Base-by-base conservation (phyloP, 495 filamentous ascomycete species). In the Trichoderma asperelloides region DNA sequence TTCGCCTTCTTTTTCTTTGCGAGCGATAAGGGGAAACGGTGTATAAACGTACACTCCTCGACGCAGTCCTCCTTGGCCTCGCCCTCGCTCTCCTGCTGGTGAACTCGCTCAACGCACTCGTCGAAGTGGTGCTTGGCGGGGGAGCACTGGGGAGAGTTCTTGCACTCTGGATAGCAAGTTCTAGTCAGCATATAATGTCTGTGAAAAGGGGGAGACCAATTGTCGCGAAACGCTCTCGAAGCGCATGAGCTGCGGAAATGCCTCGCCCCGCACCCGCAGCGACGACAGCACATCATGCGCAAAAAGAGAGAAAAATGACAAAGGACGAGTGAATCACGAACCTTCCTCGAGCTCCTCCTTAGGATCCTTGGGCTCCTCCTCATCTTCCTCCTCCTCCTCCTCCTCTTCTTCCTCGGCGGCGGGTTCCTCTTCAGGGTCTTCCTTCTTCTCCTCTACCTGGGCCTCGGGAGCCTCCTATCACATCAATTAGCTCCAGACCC, bases 51-150 rank as follows among this genome's bases (percentile, higher is more conserved):
- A 97, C 95, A 98, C 85, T 98, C 95, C 84, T 98, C 95, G 70
- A 98, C 91, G 73, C 95, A 98, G 82, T 98, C 94, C 85, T 98
- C 95, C 78, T 84, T 82, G 75, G 84, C 81, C 70, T 84, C 88
- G 63, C 77, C 76, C 37, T 79, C 74, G 21, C 57, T 67, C 71
- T 90, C 86, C 71, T 86, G 72, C 78, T 78, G 67, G 88, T 94
- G 70, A 97, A 65, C 95, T 71, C 95, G 92, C 82, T 96, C 93
- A 72, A 92, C 91, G 77, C 95, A 98, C 79, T 97, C 93, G 69
- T 97, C 93, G 79, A 87, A 98, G 85, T 98, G 95, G 85, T 98
- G 93, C 86, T 97, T 98, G 71, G 85, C 84, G 37, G 90, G 88
- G 60, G 87, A 82, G 81, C 95, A 98, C 79, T 90, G 80, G 74